Percentiles rank a stretch among this genome's conserved stretches.
These are phyloP conservation scores for Zygoascus hellenicus DNA, from an alignment of 1,139 yeast genomes.

Conservation along the genomic window DNA sequence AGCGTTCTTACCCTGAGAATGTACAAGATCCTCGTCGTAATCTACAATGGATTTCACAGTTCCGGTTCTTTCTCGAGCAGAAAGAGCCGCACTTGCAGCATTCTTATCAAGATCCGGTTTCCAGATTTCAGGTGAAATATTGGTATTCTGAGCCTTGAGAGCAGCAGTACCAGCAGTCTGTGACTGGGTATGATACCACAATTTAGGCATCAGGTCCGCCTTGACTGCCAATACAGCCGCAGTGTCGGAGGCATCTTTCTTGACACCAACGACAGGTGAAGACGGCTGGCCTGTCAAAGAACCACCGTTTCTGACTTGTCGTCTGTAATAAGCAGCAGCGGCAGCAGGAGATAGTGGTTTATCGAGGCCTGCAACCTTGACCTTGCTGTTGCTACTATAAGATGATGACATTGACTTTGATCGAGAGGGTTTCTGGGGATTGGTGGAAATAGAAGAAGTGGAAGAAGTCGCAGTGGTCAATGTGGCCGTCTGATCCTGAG, in stretches of 20 bases:
- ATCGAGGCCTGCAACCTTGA: conserved; percentile 11
- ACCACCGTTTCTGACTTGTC: conserved; percentile 64
- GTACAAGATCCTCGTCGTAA: conserved; percentile 7
- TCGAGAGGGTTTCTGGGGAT: not conserved
- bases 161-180: conserved; percentile 37
- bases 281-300: conserved; percentile 63
- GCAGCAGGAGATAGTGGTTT: conserved; percentile 24
- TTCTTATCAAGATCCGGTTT: conserved; percentile 28
- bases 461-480: not conserved
- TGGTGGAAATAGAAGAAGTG: conserved; percentile 2
- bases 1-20: conserved; percentile 24
- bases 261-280: conserved; percentile 62
- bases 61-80: conserved; percentile 36
- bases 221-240: conserved; percentile 37
- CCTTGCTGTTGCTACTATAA: not conserved
- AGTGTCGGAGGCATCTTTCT: conserved; percentile 29
- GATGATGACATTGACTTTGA: conserved; percentile 1
- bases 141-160: conserved; percentile 30
- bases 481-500: not conserved
- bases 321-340: conserved; percentile 47
- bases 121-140: conserved; percentile 31
- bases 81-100: conserved; percentile 47
- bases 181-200: conserved; percentile 33
- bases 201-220: conserved; percentile 32
- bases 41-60: conserved; percentile 18